These are phyloP conservation scores for Blastocystis hominis DNA, from an alignment of 352 stramenopile genomes.

Conservation along the genomic window DNA sequence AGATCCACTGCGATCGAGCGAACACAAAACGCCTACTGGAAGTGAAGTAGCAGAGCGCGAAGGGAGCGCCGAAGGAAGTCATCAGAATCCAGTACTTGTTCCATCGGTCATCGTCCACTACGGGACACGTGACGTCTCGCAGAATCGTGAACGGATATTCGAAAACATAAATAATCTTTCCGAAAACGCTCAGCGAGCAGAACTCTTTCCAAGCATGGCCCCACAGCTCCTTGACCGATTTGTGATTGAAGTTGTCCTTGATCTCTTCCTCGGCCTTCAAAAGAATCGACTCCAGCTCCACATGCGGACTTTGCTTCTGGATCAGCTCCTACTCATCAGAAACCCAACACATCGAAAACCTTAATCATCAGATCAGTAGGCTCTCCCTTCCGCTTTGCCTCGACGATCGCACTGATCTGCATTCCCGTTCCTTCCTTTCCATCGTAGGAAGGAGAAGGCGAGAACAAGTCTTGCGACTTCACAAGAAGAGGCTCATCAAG, in stretches of 20 bases:
- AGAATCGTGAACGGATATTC: conserved; percentile 68
- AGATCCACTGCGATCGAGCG: not conserved
- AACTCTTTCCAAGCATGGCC: not conserved
- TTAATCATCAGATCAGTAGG: not conserved
- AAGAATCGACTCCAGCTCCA: not conserved
- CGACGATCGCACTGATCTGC: conserved; percentile 49
- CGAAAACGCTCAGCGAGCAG: not conserved
- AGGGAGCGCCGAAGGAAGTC: conserved; percentile 49
- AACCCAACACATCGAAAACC: not conserved
- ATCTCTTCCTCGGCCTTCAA: not conserved
- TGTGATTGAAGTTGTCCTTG: not conserved
- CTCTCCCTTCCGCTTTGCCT: conserved; percentile 2
- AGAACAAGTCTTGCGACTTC: not conserved
- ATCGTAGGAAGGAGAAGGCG: conserved; percentile 3
- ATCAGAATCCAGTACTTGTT: conserved; percentile 42
- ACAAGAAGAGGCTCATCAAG: not conserved
- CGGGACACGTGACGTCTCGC: conserved; percentile 68
- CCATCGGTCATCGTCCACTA: conserved; percentile 72
- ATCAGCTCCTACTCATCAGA: not conserved
- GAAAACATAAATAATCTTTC: conserved; percentile 59
- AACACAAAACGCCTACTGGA: not conserved
- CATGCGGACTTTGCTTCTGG: conserved; percentile 18
- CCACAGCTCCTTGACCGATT: not conserved
- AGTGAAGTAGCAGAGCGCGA: conserved; percentile 27
- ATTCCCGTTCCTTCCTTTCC: conserved; percentile 53